Evolutionary conservation across 768 basidiomycete genomes (phyloP).

Genomic region (Termitomyces sp.): DNA sequence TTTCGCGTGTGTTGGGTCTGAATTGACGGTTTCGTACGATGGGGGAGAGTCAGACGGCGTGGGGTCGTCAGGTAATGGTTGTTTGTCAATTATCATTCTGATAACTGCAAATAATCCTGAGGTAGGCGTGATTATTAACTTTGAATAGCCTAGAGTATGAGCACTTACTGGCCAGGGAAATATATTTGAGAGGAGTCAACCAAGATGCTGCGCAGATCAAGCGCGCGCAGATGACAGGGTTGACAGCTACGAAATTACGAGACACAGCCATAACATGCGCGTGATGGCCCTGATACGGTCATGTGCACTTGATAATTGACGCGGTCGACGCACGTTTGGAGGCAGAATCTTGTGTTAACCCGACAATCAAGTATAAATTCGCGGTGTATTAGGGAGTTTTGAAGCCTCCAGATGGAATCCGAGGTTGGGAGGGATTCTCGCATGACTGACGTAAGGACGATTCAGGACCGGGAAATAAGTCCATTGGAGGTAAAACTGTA

Average conservation of each 20-base stretch:
- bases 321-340: background rate
- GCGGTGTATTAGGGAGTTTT: too few species aligned
- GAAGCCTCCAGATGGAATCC: too few species aligned
- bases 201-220: conserved; percentile 3
- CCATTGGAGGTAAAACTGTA: too few species aligned
- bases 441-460: too few species aligned
- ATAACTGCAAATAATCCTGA: background rate
- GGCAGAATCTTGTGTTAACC: too few species aligned
- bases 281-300: background rate
- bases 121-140: background rate
- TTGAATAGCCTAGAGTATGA: background rate
- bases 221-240: too few species aligned
- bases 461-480: too few species aligned
- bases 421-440: too few species aligned
- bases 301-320: background rate
- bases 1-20: background rate
- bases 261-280: conserved; percentile 1
- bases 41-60: conserved; percentile 36
- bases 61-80: conserved; percentile 32
- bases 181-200: background rate
- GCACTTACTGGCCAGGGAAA: background rate
- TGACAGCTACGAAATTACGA: background rate
- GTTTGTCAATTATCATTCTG: conserved; percentile 27
- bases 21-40: conserved; percentile 29
- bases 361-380: too few species aligned